Evolutionary conservation across 495 filamentous ascomycete species (phyloP).

Genomic region (Tuber calosporum): DNA sequence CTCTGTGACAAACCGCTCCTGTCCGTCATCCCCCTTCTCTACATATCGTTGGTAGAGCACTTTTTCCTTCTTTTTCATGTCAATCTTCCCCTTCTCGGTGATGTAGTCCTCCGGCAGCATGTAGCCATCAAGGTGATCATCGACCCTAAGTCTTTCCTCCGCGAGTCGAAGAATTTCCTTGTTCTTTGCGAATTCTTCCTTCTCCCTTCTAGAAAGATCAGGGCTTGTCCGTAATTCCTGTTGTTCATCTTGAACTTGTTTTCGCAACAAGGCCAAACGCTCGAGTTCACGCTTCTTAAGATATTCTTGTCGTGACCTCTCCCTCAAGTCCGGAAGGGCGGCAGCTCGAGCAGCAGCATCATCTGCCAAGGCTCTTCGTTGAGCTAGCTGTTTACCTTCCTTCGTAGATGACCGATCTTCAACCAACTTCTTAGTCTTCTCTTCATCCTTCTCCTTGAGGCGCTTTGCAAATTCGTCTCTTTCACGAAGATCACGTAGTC

Average conservation of each 20-base stretch:
- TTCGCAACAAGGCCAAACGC: constrained; percentile 71
- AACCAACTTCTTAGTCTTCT: constrained; percentile 62
- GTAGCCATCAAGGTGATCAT: constrained; percentile 90
- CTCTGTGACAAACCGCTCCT: constrained; percentile 86
- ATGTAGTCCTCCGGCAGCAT: constrained; percentile 92
- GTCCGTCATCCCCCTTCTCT: constrained; percentile 76
- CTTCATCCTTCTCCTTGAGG: constrained; percentile 60
- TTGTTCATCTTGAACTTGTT: constrained; percentile 86
- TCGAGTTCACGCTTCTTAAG: constrained; percentile 86
- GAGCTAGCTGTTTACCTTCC: constrained; percentile 53
- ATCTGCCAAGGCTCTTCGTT: constrained; percentile 57
- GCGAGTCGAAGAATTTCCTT: constrained; percentile 78
- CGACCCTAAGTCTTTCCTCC: constrained; percentile 78
- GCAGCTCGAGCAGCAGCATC: constrained; percentile 56
- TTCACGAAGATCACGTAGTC: constrained; percentile 60
- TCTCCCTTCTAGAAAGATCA: constrained; percentile 67
- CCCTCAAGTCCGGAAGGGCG: constrained; percentile 66
- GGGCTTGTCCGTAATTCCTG: constrained; percentile 73
- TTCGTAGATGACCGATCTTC: constrained; percentile 58
- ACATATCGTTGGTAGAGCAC: constrained; percentile 87
- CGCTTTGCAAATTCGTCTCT: constrained; percentile 68
- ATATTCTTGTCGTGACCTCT: constrained; percentile 85
- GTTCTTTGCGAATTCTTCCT: constrained; percentile 84
- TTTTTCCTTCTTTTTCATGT: constrained; percentile 81
- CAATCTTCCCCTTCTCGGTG: constrained; percentile 83